phyloP scores from a whole-genome alignment of 441 rosid genomes.

The Melastoma candidum region DNA sequence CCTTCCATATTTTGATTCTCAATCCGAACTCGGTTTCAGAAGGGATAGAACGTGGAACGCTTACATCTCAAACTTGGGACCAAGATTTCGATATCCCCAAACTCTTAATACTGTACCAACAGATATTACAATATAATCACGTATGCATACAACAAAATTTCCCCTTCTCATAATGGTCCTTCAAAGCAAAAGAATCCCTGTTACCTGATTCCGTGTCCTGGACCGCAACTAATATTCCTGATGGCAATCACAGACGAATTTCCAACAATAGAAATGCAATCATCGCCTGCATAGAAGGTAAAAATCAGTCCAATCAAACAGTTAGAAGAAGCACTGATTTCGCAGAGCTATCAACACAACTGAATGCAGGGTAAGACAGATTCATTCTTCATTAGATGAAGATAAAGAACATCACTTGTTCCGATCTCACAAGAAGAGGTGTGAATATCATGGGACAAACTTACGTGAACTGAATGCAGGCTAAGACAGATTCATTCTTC shows the following conservation, averaged over 20 bases:
- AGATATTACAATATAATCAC: constrained; percentile 6
- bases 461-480: constrained; percentile 30
- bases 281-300: constrained; percentile 58
- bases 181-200: background rate
- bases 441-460: constrained; percentile 54
- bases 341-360: background rate
- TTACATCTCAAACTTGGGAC: constrained; percentile 43
- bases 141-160: background rate
- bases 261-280: constrained; percentile 75
- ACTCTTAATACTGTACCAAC: constrained; percentile 65
- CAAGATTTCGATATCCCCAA: constrained; percentile 61
- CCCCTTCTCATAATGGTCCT: background rate
- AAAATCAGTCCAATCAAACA: background rate
- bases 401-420: constrained; percentile 39
- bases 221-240: constrained; percentile 62
- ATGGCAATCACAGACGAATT: constrained; percentile 64
- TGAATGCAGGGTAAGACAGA: background rate
- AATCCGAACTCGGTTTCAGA: constrained; percentile 66
- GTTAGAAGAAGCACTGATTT: background rate
- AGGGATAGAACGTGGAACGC: constrained; percentile 51
- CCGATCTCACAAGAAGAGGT: constrained; percentile 41
- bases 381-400: background rate
- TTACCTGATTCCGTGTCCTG: constrained; percentile 98
- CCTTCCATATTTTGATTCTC: constrained; percentile 99
- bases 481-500: background rate